A percentile compares a stretch with the other conserved stretches of the same genome.
Conservation (phyloP, 257 asterid genomes). For the Scutellaria baicalensis region DNA sequence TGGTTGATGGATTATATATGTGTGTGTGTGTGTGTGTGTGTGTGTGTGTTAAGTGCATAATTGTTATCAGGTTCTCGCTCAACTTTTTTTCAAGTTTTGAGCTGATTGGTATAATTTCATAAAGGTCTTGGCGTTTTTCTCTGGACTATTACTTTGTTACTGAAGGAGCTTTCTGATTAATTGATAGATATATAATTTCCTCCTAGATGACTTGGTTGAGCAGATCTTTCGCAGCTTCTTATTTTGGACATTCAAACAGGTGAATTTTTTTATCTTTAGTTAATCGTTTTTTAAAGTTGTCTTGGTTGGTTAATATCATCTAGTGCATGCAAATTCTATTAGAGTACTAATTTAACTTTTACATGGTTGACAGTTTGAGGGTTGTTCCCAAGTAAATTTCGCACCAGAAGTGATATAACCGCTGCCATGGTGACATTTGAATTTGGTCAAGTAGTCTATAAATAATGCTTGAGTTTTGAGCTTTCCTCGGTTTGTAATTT, state of each 20-base stretch:
- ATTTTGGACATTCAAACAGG: conserved; percentile 55
- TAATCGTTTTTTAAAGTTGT: conserved; percentile 12
- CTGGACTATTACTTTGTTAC: conserved; percentile 24
- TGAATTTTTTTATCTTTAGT: conserved; percentile 30
- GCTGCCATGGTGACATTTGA: conserved; percentile 20
- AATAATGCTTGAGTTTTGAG: neutral
- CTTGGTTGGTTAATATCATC: conserved; percentile 12
- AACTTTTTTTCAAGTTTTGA: conserved; percentile 14
- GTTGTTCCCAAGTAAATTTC: conserved; percentile 23
- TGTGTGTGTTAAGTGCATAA: no score
- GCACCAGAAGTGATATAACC: conserved; percentile 18
- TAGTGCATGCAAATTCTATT: conserved; percentile 4
- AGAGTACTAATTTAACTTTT: conserved; percentile 29
- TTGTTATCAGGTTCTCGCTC: neutral
- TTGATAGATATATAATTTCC: conserved; percentile 73
- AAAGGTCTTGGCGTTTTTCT: conserved; percentile 26
- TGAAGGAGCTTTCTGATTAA: conserved; percentile 63
- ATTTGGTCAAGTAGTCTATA: neutral
- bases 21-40: no score
- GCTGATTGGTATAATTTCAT: conserved; percentile 19
- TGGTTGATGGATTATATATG: no score
- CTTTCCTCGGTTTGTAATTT: neutral
- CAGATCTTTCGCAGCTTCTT: conserved; percentile 62
- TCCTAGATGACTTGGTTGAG: conserved; percentile 76
- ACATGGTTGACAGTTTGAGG: conserved; percentile 35